Evolutionary conservation across 495 filamentous ascomycete species (phyloP).

Genomic region (Elasticomyces elasticus): DNA sequence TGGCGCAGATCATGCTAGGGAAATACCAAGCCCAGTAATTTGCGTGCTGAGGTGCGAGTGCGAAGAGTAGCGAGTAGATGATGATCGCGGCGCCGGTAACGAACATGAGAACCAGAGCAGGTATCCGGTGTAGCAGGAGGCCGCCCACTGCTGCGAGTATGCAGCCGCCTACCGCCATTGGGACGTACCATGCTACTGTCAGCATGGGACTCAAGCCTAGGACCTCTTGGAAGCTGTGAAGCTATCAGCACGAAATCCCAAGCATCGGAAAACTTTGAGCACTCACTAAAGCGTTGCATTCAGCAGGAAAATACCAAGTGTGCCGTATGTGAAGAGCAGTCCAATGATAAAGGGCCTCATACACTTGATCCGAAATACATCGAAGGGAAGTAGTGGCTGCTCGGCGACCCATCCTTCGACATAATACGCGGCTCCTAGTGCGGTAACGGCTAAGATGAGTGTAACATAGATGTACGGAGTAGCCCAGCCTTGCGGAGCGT

Average conservation of each 20-base stretch:
- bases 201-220: slow-evolving; percentile 58
- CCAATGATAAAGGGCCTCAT: slow-evolving; percentile 59
- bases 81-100: slow-evolving; percentile 59
- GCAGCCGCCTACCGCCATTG: slow-evolving; percentile 66
- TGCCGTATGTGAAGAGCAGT: slow-evolving; percentile 67
- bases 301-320: slow-evolving; percentile 62
- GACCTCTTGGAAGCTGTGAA: slow-evolving; percentile 50
- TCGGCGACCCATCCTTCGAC: slow-evolving; percentile 66
- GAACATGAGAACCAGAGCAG: slow-evolving; percentile 59
- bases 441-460: slow-evolving; percentile 48
- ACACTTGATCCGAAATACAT: slow-evolving; percentile 62
- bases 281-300: slow-evolving; percentile 72
- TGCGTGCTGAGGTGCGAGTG: slow-evolving; percentile 51
- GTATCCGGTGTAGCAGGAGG: slow-evolving; percentile 64
- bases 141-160: slow-evolving; percentile 63
- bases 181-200: slow-evolving; percentile 68
- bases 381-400: slow-evolving; percentile 63
- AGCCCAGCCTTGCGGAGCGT: slow-evolving; percentile 58
- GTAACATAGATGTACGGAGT: slow-evolving; percentile 62
- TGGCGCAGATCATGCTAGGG: slow-evolving; percentile 71
- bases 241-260: not conserved
- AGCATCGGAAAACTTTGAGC: not conserved
- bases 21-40: slow-evolving; percentile 67
- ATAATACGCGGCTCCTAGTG: slow-evolving; percentile 53
- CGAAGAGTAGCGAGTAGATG: slow-evolving; percentile 58